These are phyloP conservation scores for Ceratobasidium sp. DNA, from an alignment of 1,284 basidiomycete genomes.

Conservation along the genomic window DNA sequence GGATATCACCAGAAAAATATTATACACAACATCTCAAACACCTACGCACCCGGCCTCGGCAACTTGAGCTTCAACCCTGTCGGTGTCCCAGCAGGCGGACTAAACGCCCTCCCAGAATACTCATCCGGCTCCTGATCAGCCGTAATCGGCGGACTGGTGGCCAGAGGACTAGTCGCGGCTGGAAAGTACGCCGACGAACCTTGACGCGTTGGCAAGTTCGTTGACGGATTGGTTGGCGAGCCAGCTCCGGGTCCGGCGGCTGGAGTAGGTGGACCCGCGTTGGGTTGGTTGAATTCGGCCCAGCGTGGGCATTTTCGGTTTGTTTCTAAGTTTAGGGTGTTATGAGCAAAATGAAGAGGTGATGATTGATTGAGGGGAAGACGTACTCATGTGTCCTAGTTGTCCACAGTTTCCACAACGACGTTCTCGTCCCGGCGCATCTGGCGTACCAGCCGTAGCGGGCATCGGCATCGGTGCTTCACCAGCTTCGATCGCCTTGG, in stretches of 20 bases:
- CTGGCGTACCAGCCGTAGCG: constrained; percentile 84
- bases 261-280: constrained; percentile 25
- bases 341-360: not conserved
- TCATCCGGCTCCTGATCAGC: constrained; percentile 51
- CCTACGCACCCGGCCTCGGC: constrained; percentile 18
- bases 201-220: constrained; percentile 19
- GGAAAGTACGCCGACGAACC: constrained; percentile 38
- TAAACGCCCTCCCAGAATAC: constrained; percentile 39
- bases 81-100: constrained; percentile 34
- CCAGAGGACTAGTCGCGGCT: constrained; percentile 76
- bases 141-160: constrained; percentile 80
- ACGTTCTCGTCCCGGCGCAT: constrained; percentile 79
- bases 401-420: constrained; percentile 94
- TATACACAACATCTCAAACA: not conserved
- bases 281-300: constrained; percentile 82
- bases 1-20: not conserved
- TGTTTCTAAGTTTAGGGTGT: constrained; percentile 71
- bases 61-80: constrained; percentile 39
- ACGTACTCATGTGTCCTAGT: constrained; percentile 94
- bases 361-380: constrained; percentile 13
- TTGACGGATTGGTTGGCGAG: constrained; percentile 64
- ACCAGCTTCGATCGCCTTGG: constrained; percentile 86
- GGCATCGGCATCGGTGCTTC: constrained; percentile 79
- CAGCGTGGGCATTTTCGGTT: constrained; percentile 93
- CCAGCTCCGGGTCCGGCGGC: constrained; percentile 28